Evolutionary conservation across 164 flowering plant genomes (phyloP), one percentile per base, ranked within the genome.

Genomic region (Vitis amurensis): DNA sequence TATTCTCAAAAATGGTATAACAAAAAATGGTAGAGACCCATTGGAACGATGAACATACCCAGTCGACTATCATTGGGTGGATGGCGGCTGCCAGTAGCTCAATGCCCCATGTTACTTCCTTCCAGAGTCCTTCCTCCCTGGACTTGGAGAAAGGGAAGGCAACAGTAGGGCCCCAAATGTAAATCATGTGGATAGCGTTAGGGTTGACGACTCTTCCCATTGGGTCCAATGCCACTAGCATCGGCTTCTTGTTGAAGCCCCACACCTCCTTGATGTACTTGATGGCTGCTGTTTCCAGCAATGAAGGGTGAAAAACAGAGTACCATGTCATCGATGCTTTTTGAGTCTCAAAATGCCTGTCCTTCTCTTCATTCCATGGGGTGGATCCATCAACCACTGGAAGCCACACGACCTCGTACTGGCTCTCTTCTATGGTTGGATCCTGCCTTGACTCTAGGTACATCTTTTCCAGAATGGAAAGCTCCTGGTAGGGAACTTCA

Each of bases 401-500:
- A 9, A 95, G 68, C 99, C 99, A 95, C 11, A 93, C 87, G 1
- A 95, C 76, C 80, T 95, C 97, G 66, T 82, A 91, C 8, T 81
- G 84, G 55, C 80, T 80, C 74, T 91, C 97, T 3, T 64, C 23
- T 77, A 86, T 86, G 9, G 56, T 47, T 0, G 87, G 75, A 1
- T 77, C 68, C 31, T 74, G 73, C 47, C 78, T 55, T 19, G 90
- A 68, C 11, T 88, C 92, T 11, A 48, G 73, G 79, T 91, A 91
- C 73, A 91, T 83, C 52, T 81, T 79, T 2, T 83, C 78, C 10
- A 95, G 86, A n/a, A 91, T 74, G 3, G 67, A 53, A 5, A 90
- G 77, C 83, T 91, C 97, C 15, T 86, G 90, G 0, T 68, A 71
- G 29, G 86, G 69, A 12, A 91, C 12, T 58, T 91, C 89, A 2